A percentile compares a stretch with the other conserved stretches of the same genome.
Conservation (phyloP, 441 rosid species). For the Jatropha podagrica region DNA sequence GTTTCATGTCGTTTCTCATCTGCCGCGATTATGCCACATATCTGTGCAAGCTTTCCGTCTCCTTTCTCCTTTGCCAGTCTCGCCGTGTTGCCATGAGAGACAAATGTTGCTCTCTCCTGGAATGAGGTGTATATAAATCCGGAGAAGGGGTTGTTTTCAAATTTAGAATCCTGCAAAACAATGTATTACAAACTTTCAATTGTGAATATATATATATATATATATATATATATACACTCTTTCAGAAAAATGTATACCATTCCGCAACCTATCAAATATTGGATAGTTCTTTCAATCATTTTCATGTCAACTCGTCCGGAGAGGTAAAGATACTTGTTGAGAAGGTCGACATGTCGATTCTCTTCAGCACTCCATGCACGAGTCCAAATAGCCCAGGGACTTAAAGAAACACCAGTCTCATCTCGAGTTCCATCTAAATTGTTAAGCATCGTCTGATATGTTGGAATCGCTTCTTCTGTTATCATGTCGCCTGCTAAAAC, state of each 20-base stretch:
- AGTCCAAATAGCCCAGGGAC: slow-evolving; percentile 91
- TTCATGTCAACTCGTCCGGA: slow-evolving; percentile 88
- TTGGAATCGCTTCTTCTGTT: slow-evolving; percentile 92
- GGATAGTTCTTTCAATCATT: slow-evolving; percentile 82
- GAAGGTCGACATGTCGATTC: slow-evolving; percentile 87
- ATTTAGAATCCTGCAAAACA: slow-evolving; percentile 56
- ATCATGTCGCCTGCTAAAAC: slow-evolving; percentile 88
- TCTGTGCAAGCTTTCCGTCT: slow-evolving; percentile 70
- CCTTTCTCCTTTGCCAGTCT: slow-evolving; percentile 76
- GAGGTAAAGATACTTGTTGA: slow-evolving; percentile 80
- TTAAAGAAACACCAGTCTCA: slow-evolving; percentile 71
- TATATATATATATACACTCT: too few relatives aligned
- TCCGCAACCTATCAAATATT: slow-evolving; percentile 83
- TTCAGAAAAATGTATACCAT: slow-evolving; percentile 42
- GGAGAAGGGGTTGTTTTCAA: slow-evolving; percentile 78
- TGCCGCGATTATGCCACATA: slow-evolving; percentile 86
- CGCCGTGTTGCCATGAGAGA: slow-evolving; percentile 93
- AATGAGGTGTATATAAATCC: slow-evolving; percentile 89
- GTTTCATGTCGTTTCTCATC: slow-evolving; percentile 95
- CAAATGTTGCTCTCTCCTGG: slow-evolving; percentile 90
- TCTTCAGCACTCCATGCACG: slow-evolving; percentile 97
- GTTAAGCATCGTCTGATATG: slow-evolving; percentile 76
- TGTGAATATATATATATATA: too few relatives aligned
- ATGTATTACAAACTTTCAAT: too few relatives aligned
- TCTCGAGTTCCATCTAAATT: slow-evolving; percentile 74